Conservation (phyloP, 2,329 filamentous ascomycete species). For the Tetracladium maxilliforme region DNA sequence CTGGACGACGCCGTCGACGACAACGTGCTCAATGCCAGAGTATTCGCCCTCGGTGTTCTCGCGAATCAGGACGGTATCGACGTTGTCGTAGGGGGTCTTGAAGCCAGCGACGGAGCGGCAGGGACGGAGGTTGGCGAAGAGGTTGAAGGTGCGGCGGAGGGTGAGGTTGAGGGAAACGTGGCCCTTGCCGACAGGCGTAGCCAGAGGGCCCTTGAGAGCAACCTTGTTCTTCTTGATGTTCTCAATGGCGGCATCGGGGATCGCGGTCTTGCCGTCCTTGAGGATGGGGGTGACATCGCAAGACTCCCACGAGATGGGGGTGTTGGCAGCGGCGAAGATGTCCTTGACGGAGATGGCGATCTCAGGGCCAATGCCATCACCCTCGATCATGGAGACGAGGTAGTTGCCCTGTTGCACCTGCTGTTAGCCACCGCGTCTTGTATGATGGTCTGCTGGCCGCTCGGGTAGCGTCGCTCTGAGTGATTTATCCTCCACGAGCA, state of each 20-base stretch:
- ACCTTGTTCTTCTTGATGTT: slow-evolving; percentile 94
- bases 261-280: slow-evolving; percentile 90
- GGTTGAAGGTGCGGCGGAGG: slow-evolving; percentile 97
- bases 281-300: slow-evolving; percentile 90
- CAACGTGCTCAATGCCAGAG: slow-evolving; percentile 96
- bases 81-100: slow-evolving; percentile 96
- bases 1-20: slow-evolving; percentile 95
- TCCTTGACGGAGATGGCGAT: slow-evolving; percentile 97
- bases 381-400: slow-evolving; percentile 93
- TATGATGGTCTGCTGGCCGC: slow-evolving; percentile 13
- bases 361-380: slow-evolving; percentile 96
- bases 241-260: slow-evolving; percentile 82
- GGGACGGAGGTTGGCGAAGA: slow-evolving; percentile 97
- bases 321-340: slow-evolving; percentile 89
- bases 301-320: slow-evolving; percentile 91
- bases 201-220: slow-evolving; percentile 93
- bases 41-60: slow-evolving; percentile 99
- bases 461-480: slow-evolving; percentile 11
- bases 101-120: slow-evolving; percentile 94
- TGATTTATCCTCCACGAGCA: slow-evolving; percentile 7
- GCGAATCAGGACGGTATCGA: slow-evolving; percentile 94
- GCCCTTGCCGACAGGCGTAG: slow-evolving; percentile 94
- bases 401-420: slow-evolving; percentile 71
- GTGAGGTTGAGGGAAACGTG: slow-evolving; percentile 98
- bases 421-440: slow-evolving; percentile 6